A percentile compares a stretch with the other conserved stretches of the same genome.
These are phyloP conservation scores for Aureobasidium sp. DNA, from an alignment of 2,329 filamentous ascomycete genomes.

Conservation along the genomic window DNA sequence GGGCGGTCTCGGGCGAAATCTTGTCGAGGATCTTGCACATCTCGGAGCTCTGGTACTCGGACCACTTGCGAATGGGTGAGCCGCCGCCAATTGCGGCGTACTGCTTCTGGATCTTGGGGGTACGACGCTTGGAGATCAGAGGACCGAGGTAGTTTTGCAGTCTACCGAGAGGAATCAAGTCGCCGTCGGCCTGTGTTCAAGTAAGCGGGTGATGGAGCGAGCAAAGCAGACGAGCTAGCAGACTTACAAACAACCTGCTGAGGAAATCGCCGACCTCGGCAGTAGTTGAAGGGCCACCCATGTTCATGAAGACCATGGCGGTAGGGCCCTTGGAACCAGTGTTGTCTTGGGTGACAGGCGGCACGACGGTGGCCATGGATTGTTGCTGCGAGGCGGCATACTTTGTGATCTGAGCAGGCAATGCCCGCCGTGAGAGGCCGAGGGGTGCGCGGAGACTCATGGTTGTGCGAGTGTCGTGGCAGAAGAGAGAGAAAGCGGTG, in stretches of 20 bases:
- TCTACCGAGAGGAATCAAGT: conserved; percentile 89
- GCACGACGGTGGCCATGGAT: conserved; percentile 50
- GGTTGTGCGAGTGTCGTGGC: not conserved
- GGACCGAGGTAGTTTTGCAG: conserved; percentile 86
- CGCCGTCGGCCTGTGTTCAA: conserved; percentile 64
- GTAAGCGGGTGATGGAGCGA: conserved; percentile 13
- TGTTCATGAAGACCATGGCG: conserved; percentile 98
- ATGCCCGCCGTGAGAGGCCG: conserved; percentile 13
- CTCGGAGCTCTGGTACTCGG: conserved; percentile 82
- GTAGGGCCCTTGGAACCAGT: conserved; percentile 70
- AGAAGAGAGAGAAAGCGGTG: not conserved
- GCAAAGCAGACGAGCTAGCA: not conserved
- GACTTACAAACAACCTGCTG: conserved; percentile 77
- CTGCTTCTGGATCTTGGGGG: conserved; percentile 93
- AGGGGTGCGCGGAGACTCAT: conserved; percentile 16
- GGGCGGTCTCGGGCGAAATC: conserved; percentile 83
- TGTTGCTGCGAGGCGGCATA: conserved; percentile 15
- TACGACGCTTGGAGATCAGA: conserved; percentile 74
- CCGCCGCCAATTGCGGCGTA: conserved; percentile 92
- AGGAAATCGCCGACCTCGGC: conserved; percentile 85
- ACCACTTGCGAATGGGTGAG: conserved; percentile 98
- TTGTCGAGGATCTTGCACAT: conserved; percentile 97
- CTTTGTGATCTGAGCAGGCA: conserved; percentile 6
- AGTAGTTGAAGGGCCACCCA: conserved; percentile 87
- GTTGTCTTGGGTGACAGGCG: conserved; percentile 71